phyloP scores from a whole-genome alignment of 306 rosid genomes.

The Quercus robur region DNA sequence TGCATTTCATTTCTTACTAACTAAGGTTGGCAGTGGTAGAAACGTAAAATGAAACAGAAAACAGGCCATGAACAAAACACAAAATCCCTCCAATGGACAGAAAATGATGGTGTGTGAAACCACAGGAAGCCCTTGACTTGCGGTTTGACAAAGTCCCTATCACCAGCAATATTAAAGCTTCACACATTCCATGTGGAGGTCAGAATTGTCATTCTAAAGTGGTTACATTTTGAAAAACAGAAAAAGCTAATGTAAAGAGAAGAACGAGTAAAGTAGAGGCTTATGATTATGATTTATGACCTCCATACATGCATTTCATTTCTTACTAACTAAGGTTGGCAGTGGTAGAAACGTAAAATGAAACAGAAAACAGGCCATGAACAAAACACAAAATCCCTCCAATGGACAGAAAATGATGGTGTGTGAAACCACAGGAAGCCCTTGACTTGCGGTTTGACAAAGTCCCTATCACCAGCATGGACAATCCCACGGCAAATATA shows the following conservation, averaged over 20 bases:
- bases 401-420: slow-evolving; percentile 92
- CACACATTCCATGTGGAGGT: not conserved
- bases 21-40: slow-evolving; percentile 55
- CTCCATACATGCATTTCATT: no score
- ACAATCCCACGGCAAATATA: slow-evolving; percentile 67
- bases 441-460: slow-evolving; percentile 74
- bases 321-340: slow-evolving; percentile 36
- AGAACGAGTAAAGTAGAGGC: not conserved
- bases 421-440: slow-evolving; percentile 82
- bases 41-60: slow-evolving; percentile 72
- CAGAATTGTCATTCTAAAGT: not conserved
- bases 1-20: slow-evolving; percentile 7
- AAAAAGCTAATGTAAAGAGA: not conserved
- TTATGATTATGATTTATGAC: no score
- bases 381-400: slow-evolving; percentile 89
- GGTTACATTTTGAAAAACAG: not conserved
- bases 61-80: slow-evolving; percentile 82
- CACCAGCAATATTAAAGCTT: slow-evolving; percentile 49
- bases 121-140: slow-evolving; percentile 72
- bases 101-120: slow-evolving; percentile 87
- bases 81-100: slow-evolving; percentile 91
- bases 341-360: slow-evolving; percentile 75
- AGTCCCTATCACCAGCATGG: slow-evolving; percentile 84
- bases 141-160: slow-evolving; percentile 84
- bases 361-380: slow-evolving; percentile 71